Evolutionary conservation across 345 rosid genomes (phyloP), one percentile per base, ranked within the genome.

Genomic region (Arabidopsis arenosa): DNA sequence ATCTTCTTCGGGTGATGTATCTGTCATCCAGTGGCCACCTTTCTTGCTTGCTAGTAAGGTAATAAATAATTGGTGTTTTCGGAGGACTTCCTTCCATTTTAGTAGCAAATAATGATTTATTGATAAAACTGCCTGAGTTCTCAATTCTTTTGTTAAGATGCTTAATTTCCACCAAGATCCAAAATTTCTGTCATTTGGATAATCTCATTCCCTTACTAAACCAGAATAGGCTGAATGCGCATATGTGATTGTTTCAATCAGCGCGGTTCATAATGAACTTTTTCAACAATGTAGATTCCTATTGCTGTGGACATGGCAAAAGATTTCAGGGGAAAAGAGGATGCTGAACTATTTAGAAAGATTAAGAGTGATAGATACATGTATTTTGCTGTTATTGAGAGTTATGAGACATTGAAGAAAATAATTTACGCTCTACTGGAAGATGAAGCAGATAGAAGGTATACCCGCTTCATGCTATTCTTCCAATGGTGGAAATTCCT

Each of bases 251-350:
- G 33, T 43, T 18, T 56, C 45, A 41, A 15, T 23, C 18, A 58
- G 45, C 40, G 7, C 8, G 9, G 57, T 53, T 72, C 72, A 30
- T 53, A 28, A 26, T 41, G 40, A 58, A 49, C 12, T 57, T 84
- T 15, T 78, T 28, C 51, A 64, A 74, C 41, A 33, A 23, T 70
- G 66, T 66, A 94, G 98, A 92, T 94, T 75, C 98, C 96, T 17
- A 92, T 95, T 69, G 99, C 97, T 62, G 80, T 95, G 79, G 96
- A 92, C 82, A 95, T 92, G 97, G 97, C 97, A 80, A 95, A 90
- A 86, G 97, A 95, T 82, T 92, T 88, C 78, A 89, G 75, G 67
- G 90, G 85, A 37, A 85, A 82, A 80, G 89, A 84, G 17, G 97
- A 90, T 41, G 87, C 72, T 21, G 96, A 89, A 21, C 84, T 95